Evolutionary conservation across 2,329 filamentous ascomycete species (phyloP), one percentile per base, ranked within the genome.

Genomic region (Lecanicillium sp.): DNA sequence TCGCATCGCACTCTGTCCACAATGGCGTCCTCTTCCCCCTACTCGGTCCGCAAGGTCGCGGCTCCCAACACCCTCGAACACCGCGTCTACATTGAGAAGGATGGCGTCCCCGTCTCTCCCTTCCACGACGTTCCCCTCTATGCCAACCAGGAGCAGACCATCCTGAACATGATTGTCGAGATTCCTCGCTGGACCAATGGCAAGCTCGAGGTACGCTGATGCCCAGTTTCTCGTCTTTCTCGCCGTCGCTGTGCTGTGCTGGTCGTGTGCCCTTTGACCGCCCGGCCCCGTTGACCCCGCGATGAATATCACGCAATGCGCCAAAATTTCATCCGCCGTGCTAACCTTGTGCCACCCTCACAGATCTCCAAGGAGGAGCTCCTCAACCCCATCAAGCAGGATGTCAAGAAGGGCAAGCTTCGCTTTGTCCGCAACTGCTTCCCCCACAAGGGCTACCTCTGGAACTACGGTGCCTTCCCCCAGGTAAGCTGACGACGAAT

Each of bases 381-480:
- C 65, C 85, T 97, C 69, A 97, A 96, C 80, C 91, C 91, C 68
- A 95, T 96, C 79, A 96, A 96, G 85, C 93, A 98, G 79, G 93
- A 98, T 71, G 82, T 83, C 72, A 97, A 98, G 87, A 97, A 98
- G 82, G 93, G 91, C 81, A 97, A 96, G 83, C 90, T 97, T 64
- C 88, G 93, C 66, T 98, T 86, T 70, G 93, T 98, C 69, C 90
- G 93, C 76, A 98, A 98, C 86, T 98, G 93, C 85, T 98, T 98
- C 83, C 93, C 93, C 62, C 93, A 98, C 86, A 97, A 98, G 83
- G 93, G 93, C 59, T 98, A 98, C 75, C 88, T 98, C 62, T 98
- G 93, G 93, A 98, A 98, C 83, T 98, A 98, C 75, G 93, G 93
- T 76, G 90, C 90, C 72, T 97, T 98, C 84, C 93, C 93, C 63